Evolutionary conservation across 1,284 basidiomycete species (phyloP), one percentile per base, ranked within the genome.

Genomic region (Rhodotorula sp.): DNA sequence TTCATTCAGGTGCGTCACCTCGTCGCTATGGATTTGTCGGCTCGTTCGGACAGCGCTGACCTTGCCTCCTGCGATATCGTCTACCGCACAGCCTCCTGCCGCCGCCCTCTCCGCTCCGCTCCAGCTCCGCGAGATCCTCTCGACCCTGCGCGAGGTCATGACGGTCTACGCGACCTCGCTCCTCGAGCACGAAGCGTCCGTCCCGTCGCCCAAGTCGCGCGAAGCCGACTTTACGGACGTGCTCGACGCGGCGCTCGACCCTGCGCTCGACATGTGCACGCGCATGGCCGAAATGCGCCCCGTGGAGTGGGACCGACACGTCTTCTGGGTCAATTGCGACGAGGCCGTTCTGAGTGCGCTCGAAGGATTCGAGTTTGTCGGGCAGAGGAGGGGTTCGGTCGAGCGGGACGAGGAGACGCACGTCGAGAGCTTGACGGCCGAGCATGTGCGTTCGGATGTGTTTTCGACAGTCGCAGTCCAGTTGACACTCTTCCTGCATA

Each of bases 101-200:
- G 83, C 86, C 1, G 88, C 89, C 17, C 84, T 95, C 10, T 87
- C 89, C 0, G 90, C 93, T 1, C 92, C 93, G 0, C 83, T 90
- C 12, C 83, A 86, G 0, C 87, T 97, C 42, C 86, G 93, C 56
- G 92, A 95, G 77, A 88, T 93, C 58, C 85, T 87, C 0, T 90
- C 92, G 75, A 88, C 92, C 69, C 84, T 97, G 9, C 88, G 91
- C 41, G 93, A 97, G 79, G 89, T 97, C 76, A 90, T 95, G 86
- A 82, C 85, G 0, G 92, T 97, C 13, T 94, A 95, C 80, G 88
- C 91, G 60, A 90, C 90, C 0, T 92, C 91, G 0, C 84, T 94
- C 46, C 83, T 90, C 48, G 80, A 80, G 13, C 60, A 70, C 14
- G 83, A 85, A 46, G 84, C 85, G 41, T n/a, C 63, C 5, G 45